Evolutionary conservation across 495 filamentous ascomycete species (phyloP).

Genomic region (Cercophora newfieldiana): DNA sequence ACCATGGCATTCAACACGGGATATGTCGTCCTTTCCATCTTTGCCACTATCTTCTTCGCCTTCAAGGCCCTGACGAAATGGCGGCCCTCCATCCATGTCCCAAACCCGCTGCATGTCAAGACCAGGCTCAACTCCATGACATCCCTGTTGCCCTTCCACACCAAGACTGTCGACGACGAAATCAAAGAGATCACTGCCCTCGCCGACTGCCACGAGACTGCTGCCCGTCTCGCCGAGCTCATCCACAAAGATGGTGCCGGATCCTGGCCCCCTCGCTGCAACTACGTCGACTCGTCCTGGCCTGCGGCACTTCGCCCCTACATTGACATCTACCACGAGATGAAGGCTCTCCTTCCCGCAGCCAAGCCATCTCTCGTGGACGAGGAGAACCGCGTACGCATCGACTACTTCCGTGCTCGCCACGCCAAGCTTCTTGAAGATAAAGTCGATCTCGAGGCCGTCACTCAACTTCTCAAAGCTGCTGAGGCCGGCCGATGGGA

Average conservation of each 20-base stretch:
- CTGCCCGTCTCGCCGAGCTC: slow-evolving; percentile 23
- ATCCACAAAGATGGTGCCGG: slow-evolving; percentile 39
- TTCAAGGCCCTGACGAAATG: background rate
- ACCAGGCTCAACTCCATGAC: background rate
- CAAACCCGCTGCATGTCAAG: background rate
- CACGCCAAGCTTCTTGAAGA: slow-evolving; percentile 22
- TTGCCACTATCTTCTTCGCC: background rate
- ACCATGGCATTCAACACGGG: background rate
- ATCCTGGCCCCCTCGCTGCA: slow-evolving; percentile 36
- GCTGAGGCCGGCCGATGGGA: slow-evolving; percentile 31
- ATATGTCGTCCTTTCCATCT: slow-evolving; percentile 3
- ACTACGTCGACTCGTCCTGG: slow-evolving; percentile 26
- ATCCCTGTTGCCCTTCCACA: background rate
- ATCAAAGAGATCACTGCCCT: slow-evolving; percentile 15
- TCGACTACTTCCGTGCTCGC: slow-evolving; percentile 18
- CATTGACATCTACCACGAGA: slow-evolving; percentile 37
- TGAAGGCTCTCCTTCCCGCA: slow-evolving; percentile 30
- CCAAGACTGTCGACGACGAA: background rate
- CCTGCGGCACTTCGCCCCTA: slow-evolving; percentile 35
- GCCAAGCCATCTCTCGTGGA: slow-evolving; percentile 29
- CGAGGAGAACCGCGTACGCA: slow-evolving; percentile 17
- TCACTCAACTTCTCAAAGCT: slow-evolving; percentile 25
- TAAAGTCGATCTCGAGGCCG: slow-evolving; percentile 28
- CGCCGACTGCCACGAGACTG: slow-evolving; percentile 27
- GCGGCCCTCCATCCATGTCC: background rate